A percentile compares a stretch with the other conserved stretches of the same genome.
phyloP scores from a whole-genome alignment of 257 asterid species.

The Forsythia suspensa region DNA sequence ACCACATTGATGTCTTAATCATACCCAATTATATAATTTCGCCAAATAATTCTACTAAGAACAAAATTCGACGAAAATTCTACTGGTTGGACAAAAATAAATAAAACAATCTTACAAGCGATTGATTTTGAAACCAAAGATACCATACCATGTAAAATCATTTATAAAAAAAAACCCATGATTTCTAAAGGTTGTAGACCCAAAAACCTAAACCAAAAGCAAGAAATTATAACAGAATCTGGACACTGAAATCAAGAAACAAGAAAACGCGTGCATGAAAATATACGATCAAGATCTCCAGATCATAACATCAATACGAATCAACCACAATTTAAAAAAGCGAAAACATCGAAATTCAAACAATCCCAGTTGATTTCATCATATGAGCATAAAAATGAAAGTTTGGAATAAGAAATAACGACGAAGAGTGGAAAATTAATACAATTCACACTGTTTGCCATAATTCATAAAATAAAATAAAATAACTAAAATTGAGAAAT shows the following conservation, averaged over 20 bases:
- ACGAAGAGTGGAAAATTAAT: neutral
- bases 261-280: neutral
- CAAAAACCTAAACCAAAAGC: neutral
- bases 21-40: neutral
- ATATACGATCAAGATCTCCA: constrained; percentile 26
- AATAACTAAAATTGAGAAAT: neutral
- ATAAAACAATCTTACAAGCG: neutral
- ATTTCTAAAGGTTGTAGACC: neutral
- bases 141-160: neutral
- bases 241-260: neutral
- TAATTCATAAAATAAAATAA: neutral
- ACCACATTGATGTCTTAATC: neutral
- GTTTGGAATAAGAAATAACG: neutral
- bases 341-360: neutral
- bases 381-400: neutral
- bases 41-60: neutral
- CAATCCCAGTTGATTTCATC: neutral
- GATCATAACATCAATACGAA: constrained; percentile 4
- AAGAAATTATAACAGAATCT: constrained; percentile 6
- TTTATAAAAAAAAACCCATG: neutral
- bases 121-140: neutral
- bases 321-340: neutral
- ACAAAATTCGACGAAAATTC: neutral
- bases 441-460: neutral
- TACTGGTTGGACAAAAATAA: neutral